phyloP scores from a whole-genome alignment of 257 asterid species.

The Thymus quinquecostatus region DNA sequence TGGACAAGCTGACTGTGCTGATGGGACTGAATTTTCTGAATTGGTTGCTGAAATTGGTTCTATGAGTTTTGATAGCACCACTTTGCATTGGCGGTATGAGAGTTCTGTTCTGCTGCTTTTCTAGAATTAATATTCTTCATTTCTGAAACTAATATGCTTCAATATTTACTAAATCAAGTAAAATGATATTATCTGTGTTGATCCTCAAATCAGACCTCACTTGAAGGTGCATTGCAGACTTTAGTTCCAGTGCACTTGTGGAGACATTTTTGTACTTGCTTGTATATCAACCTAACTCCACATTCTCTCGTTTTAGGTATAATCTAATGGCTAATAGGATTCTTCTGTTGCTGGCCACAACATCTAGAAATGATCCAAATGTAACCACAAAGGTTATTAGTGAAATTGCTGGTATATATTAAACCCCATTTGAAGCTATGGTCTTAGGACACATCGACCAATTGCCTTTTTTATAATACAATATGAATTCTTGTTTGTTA shows the following conservation, averaged over 20 bases:
- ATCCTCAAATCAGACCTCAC: neutral
- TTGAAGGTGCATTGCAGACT: slow-evolving; percentile 22
- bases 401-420: slow-evolving; percentile 79
- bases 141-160: neutral
- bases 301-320: slow-evolving; percentile 65
- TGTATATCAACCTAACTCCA: slow-evolving; percentile 23
- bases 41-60: slow-evolving; percentile 90
- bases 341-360: slow-evolving; percentile 88
- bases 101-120: slow-evolving; percentile 11
- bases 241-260: slow-evolving; percentile 21
- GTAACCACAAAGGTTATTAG: slow-evolving; percentile 65
- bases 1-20: slow-evolving; percentile 49
- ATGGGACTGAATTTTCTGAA: slow-evolving; percentile 68
- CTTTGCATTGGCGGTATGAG: slow-evolving; percentile 93
- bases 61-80: slow-evolving; percentile 78
- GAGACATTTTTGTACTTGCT: slow-evolving; percentile 25
- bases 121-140: neutral
- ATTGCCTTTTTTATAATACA: neutral
- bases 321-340: slow-evolving; percentile 98
- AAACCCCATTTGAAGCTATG: slow-evolving; percentile 22
- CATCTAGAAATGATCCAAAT: slow-evolving; percentile 76
- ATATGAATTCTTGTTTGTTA: no score
- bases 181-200: slow-evolving; percentile 10
- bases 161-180: slow-evolving; percentile 13
- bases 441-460: slow-evolving; percentile 12